phyloP scores from a whole-genome alignment of 73 alveolate species.

The Symbiodinium pilosum region DNA sequence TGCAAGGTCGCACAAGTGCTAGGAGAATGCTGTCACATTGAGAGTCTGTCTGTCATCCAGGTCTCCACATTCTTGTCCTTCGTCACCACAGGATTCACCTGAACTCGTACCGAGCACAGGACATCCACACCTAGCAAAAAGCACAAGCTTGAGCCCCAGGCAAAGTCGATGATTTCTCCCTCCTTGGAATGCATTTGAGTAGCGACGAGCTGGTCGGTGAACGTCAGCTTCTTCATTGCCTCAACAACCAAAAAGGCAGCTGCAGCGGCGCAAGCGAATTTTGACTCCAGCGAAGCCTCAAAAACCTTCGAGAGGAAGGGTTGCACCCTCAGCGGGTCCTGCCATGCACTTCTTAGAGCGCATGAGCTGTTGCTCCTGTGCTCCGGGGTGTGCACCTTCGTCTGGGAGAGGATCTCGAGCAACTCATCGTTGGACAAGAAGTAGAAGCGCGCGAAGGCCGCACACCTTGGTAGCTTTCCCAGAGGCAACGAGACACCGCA shows the following conservation, averaged over 20 bases:
- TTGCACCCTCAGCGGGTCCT: conserved; percentile 97
- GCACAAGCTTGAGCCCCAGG: not conserved
- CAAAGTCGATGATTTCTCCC: conserved; percentile 98
- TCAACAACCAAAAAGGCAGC: not conserved
- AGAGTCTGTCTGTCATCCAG: conserved; percentile 98
- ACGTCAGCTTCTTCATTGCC: conserved; percentile 97
- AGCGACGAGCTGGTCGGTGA: conserved; percentile 81
- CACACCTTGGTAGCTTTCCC: conserved; percentile 28
- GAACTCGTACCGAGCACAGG: not conserved
- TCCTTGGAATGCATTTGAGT: conserved; percentile 98
- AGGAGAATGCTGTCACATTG: too few species aligned
- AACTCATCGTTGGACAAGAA: conserved; percentile 98
- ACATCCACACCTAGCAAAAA: too few species aligned
- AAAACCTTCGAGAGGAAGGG: conserved; percentile 97
- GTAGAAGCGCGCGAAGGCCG: conserved; percentile 94
- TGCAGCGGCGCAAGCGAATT: not conserved
- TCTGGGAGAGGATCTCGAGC: conserved; percentile 99
- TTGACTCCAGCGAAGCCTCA: conserved; percentile 95
- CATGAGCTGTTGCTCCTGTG: too few species aligned
- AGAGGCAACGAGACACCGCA: not conserved
- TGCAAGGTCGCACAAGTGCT: too few species aligned
- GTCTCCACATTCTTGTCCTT: conserved; percentile 94
- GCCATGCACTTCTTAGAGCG: not conserved
- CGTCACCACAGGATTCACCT: conserved; percentile 89
- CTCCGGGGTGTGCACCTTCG: conserved; percentile 96